These are phyloP conservation scores for Colletotrichum sidae DNA, from an alignment of 2,329 filamentous ascomycete species.

Conservation along the genomic window DNA sequence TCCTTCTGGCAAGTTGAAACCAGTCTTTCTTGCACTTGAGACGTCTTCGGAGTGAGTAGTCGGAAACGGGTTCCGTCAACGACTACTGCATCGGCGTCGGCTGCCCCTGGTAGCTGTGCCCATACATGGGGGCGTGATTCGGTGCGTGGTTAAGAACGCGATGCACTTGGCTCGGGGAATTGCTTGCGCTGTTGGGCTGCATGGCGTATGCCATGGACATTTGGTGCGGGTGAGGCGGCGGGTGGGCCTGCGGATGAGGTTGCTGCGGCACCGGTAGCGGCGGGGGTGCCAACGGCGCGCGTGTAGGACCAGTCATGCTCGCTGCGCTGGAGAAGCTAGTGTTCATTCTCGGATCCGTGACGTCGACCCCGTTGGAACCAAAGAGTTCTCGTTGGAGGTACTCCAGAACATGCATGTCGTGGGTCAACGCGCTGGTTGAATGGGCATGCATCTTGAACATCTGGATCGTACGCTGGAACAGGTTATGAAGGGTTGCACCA, in stretches of 20 bases:
- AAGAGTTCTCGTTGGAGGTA: slow-evolving; percentile 63
- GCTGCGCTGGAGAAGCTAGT: slow-evolving; percentile 56
- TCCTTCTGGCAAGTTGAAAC: no score
- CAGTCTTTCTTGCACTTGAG: neutral
- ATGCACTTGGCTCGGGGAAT: slow-evolving; percentile 24
- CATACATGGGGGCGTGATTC: slow-evolving; percentile 12
- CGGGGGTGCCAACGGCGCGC: slow-evolving; percentile 14
- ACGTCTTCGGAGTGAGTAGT: neutral
- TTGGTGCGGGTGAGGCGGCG: neutral
- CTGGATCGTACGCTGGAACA: slow-evolving; percentile 79
- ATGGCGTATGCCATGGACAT: slow-evolving; percentile 30
- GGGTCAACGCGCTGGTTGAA: slow-evolving; percentile 79
- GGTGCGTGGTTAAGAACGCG: slow-evolving; percentile 20
- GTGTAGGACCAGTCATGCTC: slow-evolving; percentile 11
- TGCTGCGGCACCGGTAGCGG: neutral
- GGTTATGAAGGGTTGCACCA: slow-evolving; percentile 62
- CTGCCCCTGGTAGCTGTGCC: slow-evolving; percentile 19
- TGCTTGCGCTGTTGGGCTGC: slow-evolving; percentile 32
- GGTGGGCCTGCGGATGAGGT: slow-evolving; percentile 4
- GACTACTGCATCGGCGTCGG: slow-evolving; percentile 18
- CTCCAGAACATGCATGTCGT: slow-evolving; percentile 80
- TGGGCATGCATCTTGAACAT: slow-evolving; percentile 79
- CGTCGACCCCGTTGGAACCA: slow-evolving; percentile 40
- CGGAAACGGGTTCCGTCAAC: no score
- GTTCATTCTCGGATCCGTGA: slow-evolving; percentile 27